Evolutionary conservation across 768 basidiomycete species (phyloP), one percentile per base, ranked within the genome.

Genomic region (Hirschioporus abietinus): DNA sequence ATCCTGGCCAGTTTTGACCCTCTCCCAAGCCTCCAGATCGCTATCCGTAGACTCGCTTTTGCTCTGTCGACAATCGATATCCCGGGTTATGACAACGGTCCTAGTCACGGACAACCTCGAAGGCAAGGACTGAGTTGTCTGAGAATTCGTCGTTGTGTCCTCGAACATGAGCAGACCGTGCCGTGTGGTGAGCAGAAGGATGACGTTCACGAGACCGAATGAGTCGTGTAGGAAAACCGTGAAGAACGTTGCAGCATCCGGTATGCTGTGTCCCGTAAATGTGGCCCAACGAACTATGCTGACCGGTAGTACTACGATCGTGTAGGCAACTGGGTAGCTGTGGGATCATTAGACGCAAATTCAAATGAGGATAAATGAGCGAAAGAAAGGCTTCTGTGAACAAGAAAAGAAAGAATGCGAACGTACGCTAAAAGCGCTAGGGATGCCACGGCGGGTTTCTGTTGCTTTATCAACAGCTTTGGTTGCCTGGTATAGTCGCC

Each of bases 261-360:
- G 68, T 27, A 77, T 68, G 60, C 5, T 61, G 0, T 60, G 4
- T 7, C 63, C 64, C 17, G 23, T 59, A 66, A 80, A 80, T 8
- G 68, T 68, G 30, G 75, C 73, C 80, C 81, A 83, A 35, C 81
- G 79, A 18, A 77, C 73, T 60, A 81, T 67, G 65, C 78, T 78
- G 23, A 81, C 67, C 0, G 82, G 81, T 2, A 83, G 72, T 64
- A 81, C 70, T 34, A 78, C 66, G 17, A 81, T 27, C 59, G 74
- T 76, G 68, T 81, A 81, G 4, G 76, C 72, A 23, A 76, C 34
- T 1, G 81, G 82, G 69, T 82, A 82, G 17, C 78, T 80, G 61
- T 25, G 10, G 18, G 15, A 34, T 15, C 23, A 61, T 52, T 52
- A 52, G 42, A 52, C 12, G 30, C 30, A 3, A 8, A 30, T 30